Conservation (phyloP, 805 yeast species). For the Wickerhamiella spandovensis region DNA sequence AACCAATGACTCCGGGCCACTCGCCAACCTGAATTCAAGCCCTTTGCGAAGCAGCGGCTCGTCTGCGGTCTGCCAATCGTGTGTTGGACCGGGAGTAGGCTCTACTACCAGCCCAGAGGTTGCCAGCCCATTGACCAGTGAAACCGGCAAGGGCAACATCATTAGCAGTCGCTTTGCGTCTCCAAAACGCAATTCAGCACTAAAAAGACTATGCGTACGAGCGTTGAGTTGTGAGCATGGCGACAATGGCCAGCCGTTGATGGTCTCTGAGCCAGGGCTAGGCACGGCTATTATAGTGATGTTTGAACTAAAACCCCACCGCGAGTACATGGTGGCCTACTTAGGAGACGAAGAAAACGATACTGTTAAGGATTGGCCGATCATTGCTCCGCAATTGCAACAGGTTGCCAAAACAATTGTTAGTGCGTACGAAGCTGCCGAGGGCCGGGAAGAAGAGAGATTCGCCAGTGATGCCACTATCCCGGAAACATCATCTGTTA, state of each 20-base stretch:
- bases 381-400: background rate
- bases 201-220: background rate
- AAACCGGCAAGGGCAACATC: background rate
- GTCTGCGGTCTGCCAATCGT: background rate
- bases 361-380: background rate
- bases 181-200: background rate
- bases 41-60: background rate
- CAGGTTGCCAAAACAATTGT: background rate
- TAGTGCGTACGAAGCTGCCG: background rate
- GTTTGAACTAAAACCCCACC: background rate
- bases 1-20: background rate
- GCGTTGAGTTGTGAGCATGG: background rate
- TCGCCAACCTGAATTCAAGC: background rate
- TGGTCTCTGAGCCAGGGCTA: background rate
- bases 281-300: background rate
- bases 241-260: background rate
- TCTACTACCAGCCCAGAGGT: background rate
- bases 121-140: background rate
- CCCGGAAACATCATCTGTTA: background rate
- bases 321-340: background rate
- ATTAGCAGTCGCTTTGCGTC: background rate
- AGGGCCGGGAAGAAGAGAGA: background rate
- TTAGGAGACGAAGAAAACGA: background rate
- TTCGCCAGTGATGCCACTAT: background rate
- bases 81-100: background rate